A percentile compares a stretch with the other conserved stretches of the same genome.
These are phyloP conservation scores for Ogataea salicorniae DNA, from an alignment of 805 yeast genomes.

Conservation along the genomic window DNA sequence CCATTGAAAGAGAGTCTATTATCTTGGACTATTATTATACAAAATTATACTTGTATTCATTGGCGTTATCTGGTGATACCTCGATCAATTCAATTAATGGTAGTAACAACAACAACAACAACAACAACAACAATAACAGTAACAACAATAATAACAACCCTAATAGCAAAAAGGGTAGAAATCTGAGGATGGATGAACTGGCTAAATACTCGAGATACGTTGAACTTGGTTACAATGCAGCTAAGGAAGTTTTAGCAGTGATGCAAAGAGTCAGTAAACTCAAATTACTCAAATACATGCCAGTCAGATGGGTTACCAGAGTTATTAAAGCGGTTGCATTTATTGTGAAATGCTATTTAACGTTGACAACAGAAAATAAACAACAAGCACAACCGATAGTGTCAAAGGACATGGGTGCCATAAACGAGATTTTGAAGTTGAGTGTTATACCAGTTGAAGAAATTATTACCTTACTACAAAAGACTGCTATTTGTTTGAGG, in stretches of 20 bases:
- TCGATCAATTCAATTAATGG: constrained; percentile 28
- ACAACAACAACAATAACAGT: constrained; percentile 9
- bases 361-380: constrained; percentile 38
- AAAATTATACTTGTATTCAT: constrained; percentile 74
- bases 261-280: constrained; percentile 65
- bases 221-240: constrained; percentile 77
- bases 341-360: constrained; percentile 77
- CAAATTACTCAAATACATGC: constrained; percentile 67
- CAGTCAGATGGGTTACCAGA: constrained; percentile 87
- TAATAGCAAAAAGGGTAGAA: constrained; percentile 21
- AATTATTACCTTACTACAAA: constrained; percentile 59
- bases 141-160: constrained; percentile 11
- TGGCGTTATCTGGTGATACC: constrained; percentile 58
- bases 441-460: constrained; percentile 69
- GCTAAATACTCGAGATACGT: constrained; percentile 71
- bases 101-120: background rate
- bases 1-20: constrained; percentile 63
- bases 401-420: constrained; percentile 5
- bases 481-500: constrained; percentile 65
- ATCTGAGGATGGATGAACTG: constrained; percentile 61
- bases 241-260: constrained; percentile 69
- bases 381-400: background rate
- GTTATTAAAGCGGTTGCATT: constrained; percentile 87
- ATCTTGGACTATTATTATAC: constrained; percentile 83
- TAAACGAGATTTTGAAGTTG: constrained; percentile 38